Evolutionary conservation across 441 rosid genomes (phyloP).

Genomic region (Adansonia grandidieri): DNA sequence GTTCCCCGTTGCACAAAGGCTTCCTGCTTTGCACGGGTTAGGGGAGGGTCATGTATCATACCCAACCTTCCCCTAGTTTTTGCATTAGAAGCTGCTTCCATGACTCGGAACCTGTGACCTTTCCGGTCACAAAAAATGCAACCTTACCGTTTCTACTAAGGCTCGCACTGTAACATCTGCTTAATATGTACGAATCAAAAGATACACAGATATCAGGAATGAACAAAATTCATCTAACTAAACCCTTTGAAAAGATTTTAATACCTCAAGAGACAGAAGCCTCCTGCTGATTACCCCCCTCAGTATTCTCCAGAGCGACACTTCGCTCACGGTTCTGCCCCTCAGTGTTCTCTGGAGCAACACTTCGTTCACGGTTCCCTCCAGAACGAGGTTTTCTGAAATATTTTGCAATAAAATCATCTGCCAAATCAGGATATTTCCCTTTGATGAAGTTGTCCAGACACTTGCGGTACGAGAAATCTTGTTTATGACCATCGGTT

Average conservation of each 20-base stretch:
- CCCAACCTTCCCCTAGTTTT: no score
- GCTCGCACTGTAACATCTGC: not conserved
- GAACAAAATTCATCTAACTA: not conserved
- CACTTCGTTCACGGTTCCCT: slow-evolving; percentile 18
- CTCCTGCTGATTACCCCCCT: slow-evolving; percentile 10
- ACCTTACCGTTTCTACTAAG: no score
- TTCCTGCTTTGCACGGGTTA: no score
- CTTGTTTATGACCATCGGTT: slow-evolving; percentile 65
- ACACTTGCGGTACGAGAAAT: slow-evolving; percentile 83
- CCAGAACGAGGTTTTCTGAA: slow-evolving; percentile 39
- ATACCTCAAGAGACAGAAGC: not conserved
- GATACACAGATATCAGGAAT: not conserved
- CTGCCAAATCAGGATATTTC: slow-evolving; percentile 68
- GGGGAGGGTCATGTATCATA: no score
- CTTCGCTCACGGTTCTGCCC: slow-evolving; percentile 21
- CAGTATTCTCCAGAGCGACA: slow-evolving; percentile 14
- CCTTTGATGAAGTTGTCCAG: slow-evolving; percentile 58
- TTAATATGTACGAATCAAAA: slow-evolving; percentile 2
- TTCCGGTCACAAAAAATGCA: no score
- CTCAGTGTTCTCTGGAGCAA: not conserved
- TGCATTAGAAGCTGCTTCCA: no score
- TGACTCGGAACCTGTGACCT: no score
- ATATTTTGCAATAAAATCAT: slow-evolving; percentile 64
- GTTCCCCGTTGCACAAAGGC: no score
- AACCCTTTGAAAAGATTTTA: not conserved